Percentiles rank a stretch among this genome's conserved stretches.
Conservation (phyloP, 2,329 filamentous ascomycete genomes). For the Paecilomyces sp. region DNA sequence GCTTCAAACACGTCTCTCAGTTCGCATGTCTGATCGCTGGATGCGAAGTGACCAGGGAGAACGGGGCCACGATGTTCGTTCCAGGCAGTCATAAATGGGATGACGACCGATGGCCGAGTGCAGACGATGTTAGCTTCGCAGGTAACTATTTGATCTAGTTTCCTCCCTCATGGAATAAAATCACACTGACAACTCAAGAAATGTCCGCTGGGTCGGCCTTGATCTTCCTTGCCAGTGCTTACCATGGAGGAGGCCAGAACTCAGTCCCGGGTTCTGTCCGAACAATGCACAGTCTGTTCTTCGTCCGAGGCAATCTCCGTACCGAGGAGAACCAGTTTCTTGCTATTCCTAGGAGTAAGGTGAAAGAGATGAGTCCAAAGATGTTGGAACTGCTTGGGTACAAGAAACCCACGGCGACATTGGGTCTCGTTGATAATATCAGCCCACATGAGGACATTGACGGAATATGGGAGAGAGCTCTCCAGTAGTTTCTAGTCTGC, state of each 20-base stretch:
- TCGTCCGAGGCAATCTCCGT: slow-evolving; percentile 20
- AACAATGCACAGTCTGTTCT: slow-evolving; percentile 24
- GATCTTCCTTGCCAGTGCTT: slow-evolving; percentile 26
- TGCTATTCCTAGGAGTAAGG: slow-evolving; percentile 21
- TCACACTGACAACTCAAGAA: slow-evolving; percentile 16
- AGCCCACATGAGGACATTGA: slow-evolving; percentile 10
- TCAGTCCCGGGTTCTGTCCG: slow-evolving; percentile 14
- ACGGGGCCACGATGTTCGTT: slow-evolving; percentile 26
- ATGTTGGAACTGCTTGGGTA: slow-evolving; percentile 28
- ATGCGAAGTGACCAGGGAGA: slow-evolving; percentile 17
- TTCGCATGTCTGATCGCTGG: slow-evolving; percentile 24
- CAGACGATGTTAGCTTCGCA: slow-evolving; percentile 27
- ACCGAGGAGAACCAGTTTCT: slow-evolving; percentile 30
- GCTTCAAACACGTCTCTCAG: slow-evolving; percentile 9
- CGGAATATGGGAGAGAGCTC: slow-evolving; percentile 1
- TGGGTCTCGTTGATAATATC: slow-evolving; percentile 27
- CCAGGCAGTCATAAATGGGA: slow-evolving; percentile 26
- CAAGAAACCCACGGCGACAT: slow-evolving; percentile 20
- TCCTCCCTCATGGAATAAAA: slow-evolving; percentile 1
- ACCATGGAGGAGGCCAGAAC: slow-evolving; percentile 27
- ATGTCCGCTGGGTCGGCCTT: slow-evolving; percentile 29
- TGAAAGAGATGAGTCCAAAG: slow-evolving; percentile 21
- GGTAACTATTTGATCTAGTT: neutral
- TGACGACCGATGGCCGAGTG: slow-evolving; percentile 14
- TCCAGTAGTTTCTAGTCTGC: neutral